phyloP scores from a whole-genome alignment of 306 rosid genomes.

The Parietaria judaica region DNA sequence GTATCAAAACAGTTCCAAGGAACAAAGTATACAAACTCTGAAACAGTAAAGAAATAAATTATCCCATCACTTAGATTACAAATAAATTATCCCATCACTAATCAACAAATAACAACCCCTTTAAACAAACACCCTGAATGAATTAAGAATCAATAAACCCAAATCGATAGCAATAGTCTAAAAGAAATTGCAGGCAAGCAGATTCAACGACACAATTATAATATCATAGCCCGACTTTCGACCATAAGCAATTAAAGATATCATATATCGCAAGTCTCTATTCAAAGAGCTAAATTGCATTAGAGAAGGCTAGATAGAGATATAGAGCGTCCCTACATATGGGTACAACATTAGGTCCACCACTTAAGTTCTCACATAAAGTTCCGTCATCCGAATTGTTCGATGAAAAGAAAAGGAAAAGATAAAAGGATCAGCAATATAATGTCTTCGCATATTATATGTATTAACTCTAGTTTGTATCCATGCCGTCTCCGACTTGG shows the following conservation, averaged over 20 bases:
- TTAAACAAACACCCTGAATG: background rate
- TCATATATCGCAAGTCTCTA: slow-evolving; percentile 36
- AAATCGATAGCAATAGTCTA: slow-evolving; percentile 4
- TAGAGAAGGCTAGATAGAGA: slow-evolving; percentile 42
- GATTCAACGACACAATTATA: background rate
- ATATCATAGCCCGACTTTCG: slow-evolving; percentile 17
- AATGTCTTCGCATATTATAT: slow-evolving; percentile 25
- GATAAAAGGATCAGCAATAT: slow-evolving; percentile 28
- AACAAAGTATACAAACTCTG: too few relatives aligned
- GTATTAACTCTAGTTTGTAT: slow-evolving; percentile 55
- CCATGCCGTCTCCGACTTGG: slow-evolving; percentile 93
- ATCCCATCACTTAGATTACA: slow-evolving; percentile 16
- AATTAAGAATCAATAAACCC: slow-evolving; percentile 19
- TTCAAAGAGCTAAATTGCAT: slow-evolving; percentile 52
- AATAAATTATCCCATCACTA: slow-evolving; percentile 3
- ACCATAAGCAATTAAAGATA: slow-evolving; percentile 25
- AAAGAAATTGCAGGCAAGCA: slow-evolving; percentile 12
- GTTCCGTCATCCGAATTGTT: slow-evolving; percentile 44
- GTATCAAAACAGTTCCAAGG: slow-evolving; percentile 21
- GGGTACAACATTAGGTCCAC: slow-evolving; percentile 45
- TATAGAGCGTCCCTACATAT: slow-evolving; percentile 55
- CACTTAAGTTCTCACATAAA: slow-evolving; percentile 44
- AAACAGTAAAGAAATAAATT: background rate
- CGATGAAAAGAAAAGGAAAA: slow-evolving; percentile 23
- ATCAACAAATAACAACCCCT: background rate